A percentile compares a stretch with the other conserved stretches of the same genome.
phyloP scores from a whole-genome alignment of 2,329 filamentous ascomycete genomes.

The Fusarium decemcellulare region DNA sequence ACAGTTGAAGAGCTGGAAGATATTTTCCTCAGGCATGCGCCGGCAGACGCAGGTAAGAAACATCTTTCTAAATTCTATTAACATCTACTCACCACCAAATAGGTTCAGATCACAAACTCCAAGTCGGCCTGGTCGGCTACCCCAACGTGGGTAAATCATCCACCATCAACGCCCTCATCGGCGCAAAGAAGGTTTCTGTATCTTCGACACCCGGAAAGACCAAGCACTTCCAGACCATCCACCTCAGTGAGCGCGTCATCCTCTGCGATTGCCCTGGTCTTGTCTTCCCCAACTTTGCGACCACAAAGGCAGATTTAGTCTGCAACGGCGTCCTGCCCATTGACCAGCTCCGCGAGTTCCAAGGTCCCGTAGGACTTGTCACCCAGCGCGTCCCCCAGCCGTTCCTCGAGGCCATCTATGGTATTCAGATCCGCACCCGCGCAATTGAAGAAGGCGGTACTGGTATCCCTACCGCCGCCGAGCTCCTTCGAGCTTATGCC shows the following conservation, averaged over 20 bases:
- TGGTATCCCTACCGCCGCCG: conserved; percentile 85
- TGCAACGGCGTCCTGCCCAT: conserved; percentile 96
- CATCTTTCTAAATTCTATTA: not conserved
- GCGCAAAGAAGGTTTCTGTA: conserved; percentile 98
- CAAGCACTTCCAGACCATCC: conserved; percentile 99
- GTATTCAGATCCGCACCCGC: conserved; percentile 86
- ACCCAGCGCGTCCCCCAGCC: conserved; percentile 86
- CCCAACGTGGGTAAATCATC: conserved; percentile 99
- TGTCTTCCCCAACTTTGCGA: conserved; percentile 98
- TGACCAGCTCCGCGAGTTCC: conserved; percentile 94
- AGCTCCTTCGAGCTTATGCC: conserved; percentile 89
- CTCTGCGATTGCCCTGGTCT: conserved; percentile 99
- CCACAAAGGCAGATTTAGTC: conserved; percentile 95
- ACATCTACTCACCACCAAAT: conserved; percentile 25
- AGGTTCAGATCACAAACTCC: conserved; percentile 75
- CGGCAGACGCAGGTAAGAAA: conserved; percentile 65
- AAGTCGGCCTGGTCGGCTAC: conserved; percentile 96
- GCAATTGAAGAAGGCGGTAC: conserved; percentile 94
- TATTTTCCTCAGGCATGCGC: conserved; percentile 83
- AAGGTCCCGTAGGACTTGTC: conserved; percentile 86
- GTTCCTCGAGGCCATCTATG: conserved; percentile 94
- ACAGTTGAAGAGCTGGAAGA: conserved; percentile 94
- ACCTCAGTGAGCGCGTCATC: conserved; percentile 89
- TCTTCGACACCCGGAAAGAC: conserved; percentile 98
- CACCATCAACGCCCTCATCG: conserved; percentile 98